phyloP scores from a whole-genome alignment of 495 filamentous ascomycete species.

The Podospora didyma region DNA sequence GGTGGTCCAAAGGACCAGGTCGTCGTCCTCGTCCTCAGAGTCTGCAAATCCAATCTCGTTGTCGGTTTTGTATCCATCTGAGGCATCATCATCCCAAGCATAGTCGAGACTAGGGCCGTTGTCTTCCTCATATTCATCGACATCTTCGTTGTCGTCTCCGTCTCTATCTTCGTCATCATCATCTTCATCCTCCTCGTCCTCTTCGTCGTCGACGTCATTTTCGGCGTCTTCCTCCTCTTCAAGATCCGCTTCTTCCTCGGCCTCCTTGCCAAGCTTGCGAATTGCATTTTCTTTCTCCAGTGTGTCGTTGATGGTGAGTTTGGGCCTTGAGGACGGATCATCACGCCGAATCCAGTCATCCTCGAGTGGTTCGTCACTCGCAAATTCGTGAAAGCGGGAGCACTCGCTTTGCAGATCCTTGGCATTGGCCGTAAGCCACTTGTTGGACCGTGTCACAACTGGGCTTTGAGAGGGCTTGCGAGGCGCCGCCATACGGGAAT shows the following conservation, averaged over 20 bases:
- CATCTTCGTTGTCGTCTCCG: constrained; percentile 46
- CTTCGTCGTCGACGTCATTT: constrained; percentile 52
- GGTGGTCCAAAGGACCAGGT: constrained; percentile 76
- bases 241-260: constrained; percentile 76
- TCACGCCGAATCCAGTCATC: constrained; percentile 82
- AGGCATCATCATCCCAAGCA: constrained; percentile 62
- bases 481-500: constrained; percentile 45
- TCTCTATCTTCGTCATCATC: constrained; percentile 40
- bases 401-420: constrained; percentile 61
- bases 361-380: constrained; percentile 70
- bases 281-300: constrained; percentile 87
- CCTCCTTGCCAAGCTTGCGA: constrained; percentile 82
- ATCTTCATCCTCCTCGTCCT: constrained; percentile 43
- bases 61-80: constrained; percentile 87
- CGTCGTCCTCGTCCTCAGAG: constrained; percentile 80
- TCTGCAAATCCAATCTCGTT: constrained; percentile 92
- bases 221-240: constrained; percentile 65
- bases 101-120: constrained; percentile 48
- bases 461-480: constrained; percentile 33
- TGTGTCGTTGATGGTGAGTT: constrained; percentile 84
- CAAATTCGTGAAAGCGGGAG: constrained; percentile 89
- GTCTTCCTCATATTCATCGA: constrained; percentile 34
- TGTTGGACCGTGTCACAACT: constrained; percentile 27
- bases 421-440: constrained; percentile 47
- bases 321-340: constrained; percentile 51